Evolutionary conservation across 2,329 filamentous ascomycete genomes (phyloP), one percentile per base, ranked within the genome.

Genomic region (Aspergillus costaricaensis): DNA sequence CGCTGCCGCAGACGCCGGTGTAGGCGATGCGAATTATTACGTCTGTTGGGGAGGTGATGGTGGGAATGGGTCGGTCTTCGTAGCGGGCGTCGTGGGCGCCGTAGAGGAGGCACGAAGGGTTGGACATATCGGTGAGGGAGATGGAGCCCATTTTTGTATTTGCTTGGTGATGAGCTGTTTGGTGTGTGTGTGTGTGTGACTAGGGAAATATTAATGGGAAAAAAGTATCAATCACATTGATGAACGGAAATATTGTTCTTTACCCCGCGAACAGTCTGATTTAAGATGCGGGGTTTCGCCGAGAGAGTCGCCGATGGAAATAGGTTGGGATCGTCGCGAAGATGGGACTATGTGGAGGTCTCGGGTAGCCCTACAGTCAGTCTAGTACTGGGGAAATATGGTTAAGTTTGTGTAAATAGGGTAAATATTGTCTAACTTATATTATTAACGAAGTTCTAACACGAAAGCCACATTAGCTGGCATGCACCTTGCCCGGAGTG

Each of bases 131-230:
- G 44, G 44, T 27, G 23, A 49, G 23, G 23, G 44, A 2, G 6
- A 9, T 21, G 90, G 72, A 96, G 96, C 5, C 41, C 41, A 44
- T 44, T 0, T 44, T 30, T 12, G 10, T 10, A 5, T 17, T 21
- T 5, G 14, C 4, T 17, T 2, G 0, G 25, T 25, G 0, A 2
- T 25, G 8, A 17, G 5, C 0, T 41, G 39, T 41, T 7, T n/a
- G 38, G n/a, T 41, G 2, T 9, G 38, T 15, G 15, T 4, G 7
- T 41, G 38, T 41, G 6, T 30, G 21, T n/a, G n/a, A n/a, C n/a
- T n/a, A n/a, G n/a, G n/a, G 27, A 12, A 10, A 30, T 4, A 30
- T 5, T 32, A 15, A 5, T 14, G 12, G 10, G 12, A 36, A 5
- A 36, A 5, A 14, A 36, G 32, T 4, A 14, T 27, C 2, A 2